Evolutionary conservation across 306 rosid species (phyloP).

Genomic region (Vigna mungo): DNA sequence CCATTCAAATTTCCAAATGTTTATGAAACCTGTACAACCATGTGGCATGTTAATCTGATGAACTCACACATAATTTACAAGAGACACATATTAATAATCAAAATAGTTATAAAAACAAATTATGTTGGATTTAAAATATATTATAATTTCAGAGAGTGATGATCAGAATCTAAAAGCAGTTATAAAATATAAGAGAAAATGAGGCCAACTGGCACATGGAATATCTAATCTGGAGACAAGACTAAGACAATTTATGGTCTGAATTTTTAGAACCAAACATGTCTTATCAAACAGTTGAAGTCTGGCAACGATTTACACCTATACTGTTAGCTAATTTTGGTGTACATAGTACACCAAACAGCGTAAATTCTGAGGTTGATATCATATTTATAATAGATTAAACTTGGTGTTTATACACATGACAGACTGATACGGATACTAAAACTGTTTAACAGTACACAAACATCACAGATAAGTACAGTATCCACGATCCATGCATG

Average conservation of each 20-base stretch:
- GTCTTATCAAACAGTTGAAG: constrained; percentile 4
- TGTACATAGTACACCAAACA: background rate
- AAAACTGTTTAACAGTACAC: constrained; percentile 7
- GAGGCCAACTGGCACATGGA: background rate
- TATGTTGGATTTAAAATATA: no score
- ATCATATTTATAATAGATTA: background rate
- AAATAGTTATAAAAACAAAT: no score
- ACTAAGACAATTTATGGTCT: constrained; percentile 11
- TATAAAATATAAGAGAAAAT: no score
- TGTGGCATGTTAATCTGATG: no score
- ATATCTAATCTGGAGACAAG: background rate
- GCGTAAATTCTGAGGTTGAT: background rate
- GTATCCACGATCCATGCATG: constrained; percentile 1
- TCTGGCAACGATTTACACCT: background rate
- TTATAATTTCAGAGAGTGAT: no score
- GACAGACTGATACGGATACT: background rate
- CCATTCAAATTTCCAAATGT: no score
- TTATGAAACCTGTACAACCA: no score
- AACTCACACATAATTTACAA: no score
- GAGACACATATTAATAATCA: no score
- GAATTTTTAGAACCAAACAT: background rate
- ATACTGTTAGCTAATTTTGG: background rate
- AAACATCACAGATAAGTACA: background rate
- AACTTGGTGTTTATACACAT: background rate
- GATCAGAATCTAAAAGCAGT: no score